Percentiles rank a stretch among this genome's conserved stretches.
Conservation (phyloP, 2,329 filamentous ascomycete species). For the Diaporthe sp. region DNA sequence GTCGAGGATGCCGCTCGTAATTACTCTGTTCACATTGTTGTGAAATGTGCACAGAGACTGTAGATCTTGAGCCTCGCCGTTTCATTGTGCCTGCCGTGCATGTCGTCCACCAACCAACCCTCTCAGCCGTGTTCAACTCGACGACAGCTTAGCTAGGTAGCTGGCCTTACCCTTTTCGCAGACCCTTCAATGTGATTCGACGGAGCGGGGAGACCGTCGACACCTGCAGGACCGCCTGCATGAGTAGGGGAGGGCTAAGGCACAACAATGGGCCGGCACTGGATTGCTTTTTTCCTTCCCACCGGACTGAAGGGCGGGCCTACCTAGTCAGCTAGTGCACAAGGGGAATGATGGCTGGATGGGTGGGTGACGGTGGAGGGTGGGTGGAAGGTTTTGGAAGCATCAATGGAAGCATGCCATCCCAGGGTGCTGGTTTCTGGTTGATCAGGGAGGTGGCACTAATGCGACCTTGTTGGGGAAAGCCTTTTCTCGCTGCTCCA, state of each 20-base stretch:
- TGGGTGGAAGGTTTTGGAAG: constrained; percentile 30
- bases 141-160: no score
- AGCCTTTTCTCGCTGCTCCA: neutral
- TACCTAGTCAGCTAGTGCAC: no score
- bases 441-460: constrained; percentile 12
- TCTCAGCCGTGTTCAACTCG: no score
- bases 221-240: constrained; percentile 22
- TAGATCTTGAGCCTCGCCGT: neutral
- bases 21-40: neutral
- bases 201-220: constrained; percentile 16
- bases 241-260: constrained; percentile 1
- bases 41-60: no score
- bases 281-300: no score
- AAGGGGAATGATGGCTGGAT: no score
- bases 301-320: neutral
- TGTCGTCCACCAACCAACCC: neutral
- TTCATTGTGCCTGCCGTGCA: neutral
- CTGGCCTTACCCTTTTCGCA: neutral
- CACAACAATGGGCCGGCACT: neutral
- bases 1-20: constrained; percentile 9
- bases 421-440: constrained; percentile 9
- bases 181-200: neutral
- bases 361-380: neutral
- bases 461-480: constrained; percentile 17
- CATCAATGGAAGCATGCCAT: constrained; percentile 26